These are phyloP conservation scores for Nothophaeocryptopus gaeumannii DNA, from an alignment of 2,329 filamentous ascomycete species.

Conservation along the genomic window DNA sequence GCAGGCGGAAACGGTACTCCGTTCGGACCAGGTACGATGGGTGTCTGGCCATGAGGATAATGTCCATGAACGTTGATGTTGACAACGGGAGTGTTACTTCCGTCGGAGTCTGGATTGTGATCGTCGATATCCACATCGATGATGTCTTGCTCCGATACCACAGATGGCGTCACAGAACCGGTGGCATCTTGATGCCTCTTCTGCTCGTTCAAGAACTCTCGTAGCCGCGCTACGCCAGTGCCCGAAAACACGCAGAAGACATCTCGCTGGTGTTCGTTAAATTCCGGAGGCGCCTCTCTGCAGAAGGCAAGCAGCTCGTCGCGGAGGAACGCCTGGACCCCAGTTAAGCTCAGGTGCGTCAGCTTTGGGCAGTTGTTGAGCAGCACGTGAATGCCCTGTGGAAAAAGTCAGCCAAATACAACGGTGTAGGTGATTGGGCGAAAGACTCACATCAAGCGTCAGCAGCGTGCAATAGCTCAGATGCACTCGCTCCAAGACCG, in stretches of 20 bases:
- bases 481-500: conserved; percentile 84
- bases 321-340: conserved; percentile 83
- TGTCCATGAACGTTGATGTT: conserved; percentile 29
- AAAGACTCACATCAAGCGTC: conserved; percentile 67
- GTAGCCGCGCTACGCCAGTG: conserved; percentile 71
- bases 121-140: conserved; percentile 34
- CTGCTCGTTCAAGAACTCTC: conserved; percentile 68
- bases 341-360: conserved; percentile 91
- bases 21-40: conserved; percentile 23
- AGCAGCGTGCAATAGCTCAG: conserved; percentile 90
- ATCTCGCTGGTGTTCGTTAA: conserved; percentile 89
- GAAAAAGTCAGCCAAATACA: conserved; percentile 30
- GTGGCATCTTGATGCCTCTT: conserved; percentile 18
- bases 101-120: conserved; percentile 27
- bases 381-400: conserved; percentile 80
- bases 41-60: conserved; percentile 27
- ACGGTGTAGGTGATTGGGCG: neutral
- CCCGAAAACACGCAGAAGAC: conserved; percentile 98
- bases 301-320: conserved; percentile 84
- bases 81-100: conserved; percentile 32
- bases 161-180: conserved; percentile 21
- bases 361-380: conserved; percentile 88
- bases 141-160: conserved; percentile 27
- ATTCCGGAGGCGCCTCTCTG: conserved; percentile 83
- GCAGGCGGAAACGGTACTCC: conserved; percentile 16